Base-by-base conservation (phyloP, 2,329 filamentous ascomycete species). In the Raffaelea arxii region DNA sequence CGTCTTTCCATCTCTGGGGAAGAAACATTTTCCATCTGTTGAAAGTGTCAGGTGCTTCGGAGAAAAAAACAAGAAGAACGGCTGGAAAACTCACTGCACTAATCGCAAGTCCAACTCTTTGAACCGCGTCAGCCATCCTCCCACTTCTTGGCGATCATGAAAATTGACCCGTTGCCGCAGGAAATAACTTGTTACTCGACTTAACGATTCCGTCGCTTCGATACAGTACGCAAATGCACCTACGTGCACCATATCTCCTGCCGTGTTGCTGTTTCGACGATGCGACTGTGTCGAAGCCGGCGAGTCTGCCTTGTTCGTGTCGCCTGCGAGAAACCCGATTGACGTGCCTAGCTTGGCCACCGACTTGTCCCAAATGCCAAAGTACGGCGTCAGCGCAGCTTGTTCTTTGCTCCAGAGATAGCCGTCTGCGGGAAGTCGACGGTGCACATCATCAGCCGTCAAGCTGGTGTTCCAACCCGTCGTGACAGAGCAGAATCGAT, bases 41-140 rank as follows among this genome's bases (percentile, higher is more conserved):
- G 40, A 9, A 32, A 32, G 16, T 32, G n/a, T n/a, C n/a, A n/a
- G 9, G 5, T 10, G 7, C 23, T n/a, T 4, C 14, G 10, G 21
- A 22, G 4, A 32, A 10, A 7, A 25, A 7, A 30, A 25, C 44
- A 12, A 44, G 41, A n/a, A 19, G 9, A 23, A 25, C 2, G n/a
- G 5, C 16, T 32, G 35, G 24, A 43, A 2, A 27, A 51, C 55
- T 35, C 50, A 59, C 58, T 62, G 59, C 6, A 66, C 61, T 1
- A 66, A 54, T 4, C 61, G 58, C 3, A 66, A 49, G 49, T 67
- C 64, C 6, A 66, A 49, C 50, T 67, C 64, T 46, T 67, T 66
- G 53, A 67, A 67, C n/a, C 63, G 55, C 18, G 56, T 66, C 6
- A 67, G 51, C 64, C 64, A 67, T 23, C 54, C 55, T 16, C 55